These are phyloP conservation scores for Ophiostoma ips DNA, from an alignment of 2,329 filamentous ascomycete genomes.

Conservation along the genomic window DNA sequence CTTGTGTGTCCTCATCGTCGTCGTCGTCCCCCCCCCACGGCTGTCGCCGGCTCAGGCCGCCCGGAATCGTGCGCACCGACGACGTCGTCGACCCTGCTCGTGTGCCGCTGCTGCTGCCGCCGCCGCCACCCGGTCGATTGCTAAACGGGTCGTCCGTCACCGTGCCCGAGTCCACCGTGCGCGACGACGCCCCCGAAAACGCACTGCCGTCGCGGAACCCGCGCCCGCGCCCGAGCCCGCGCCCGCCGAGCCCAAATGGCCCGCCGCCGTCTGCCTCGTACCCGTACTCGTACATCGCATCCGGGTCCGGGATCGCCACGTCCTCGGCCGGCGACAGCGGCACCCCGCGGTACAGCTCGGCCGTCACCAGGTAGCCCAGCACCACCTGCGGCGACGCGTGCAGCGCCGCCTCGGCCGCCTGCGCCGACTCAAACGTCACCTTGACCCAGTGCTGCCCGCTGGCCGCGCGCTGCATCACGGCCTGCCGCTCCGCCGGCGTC, in stretches of 20 bases:
- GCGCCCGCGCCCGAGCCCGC: constrained; percentile 22
- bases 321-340: constrained; percentile 46
- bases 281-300: constrained; percentile 16
- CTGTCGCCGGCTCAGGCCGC: constrained; percentile 9
- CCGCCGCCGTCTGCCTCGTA: constrained; percentile 12
- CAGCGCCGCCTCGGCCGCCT: constrained; percentile 55
- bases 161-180: constrained; percentile 44
- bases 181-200: constrained; percentile 31
- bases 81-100: constrained; percentile 2
- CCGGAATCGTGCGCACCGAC: background rate
- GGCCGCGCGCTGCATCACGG: constrained; percentile 61
- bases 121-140: constrained; percentile 14
- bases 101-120: background rate
- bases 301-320: constrained; percentile 43
- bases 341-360: constrained; percentile 53
- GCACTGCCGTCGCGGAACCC: constrained; percentile 15
- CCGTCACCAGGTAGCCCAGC: constrained; percentile 55
- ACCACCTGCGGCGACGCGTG: constrained; percentile 59
- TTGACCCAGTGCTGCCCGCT: constrained; percentile 90
- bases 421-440: constrained; percentile 62
- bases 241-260: no score
- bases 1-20: background rate
- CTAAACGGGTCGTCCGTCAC: constrained; percentile 30
- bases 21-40: background rate
- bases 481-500: constrained; percentile 56